These are phyloP conservation scores for Gastrodia elata DNA, from an alignment of 106 monocot species.

Conservation along the genomic window DNA sequence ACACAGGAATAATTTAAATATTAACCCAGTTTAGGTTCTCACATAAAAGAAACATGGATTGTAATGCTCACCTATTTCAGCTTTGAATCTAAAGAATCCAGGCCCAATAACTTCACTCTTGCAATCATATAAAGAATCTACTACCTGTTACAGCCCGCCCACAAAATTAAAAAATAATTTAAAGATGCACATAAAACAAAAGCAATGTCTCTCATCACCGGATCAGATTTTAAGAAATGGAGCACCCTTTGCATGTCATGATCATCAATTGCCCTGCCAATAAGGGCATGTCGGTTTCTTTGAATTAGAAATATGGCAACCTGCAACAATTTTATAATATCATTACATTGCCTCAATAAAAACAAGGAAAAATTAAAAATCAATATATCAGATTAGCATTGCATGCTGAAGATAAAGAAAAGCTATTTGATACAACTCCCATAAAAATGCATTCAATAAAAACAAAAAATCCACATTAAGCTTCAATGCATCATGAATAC, in stretches of 20 bases:
- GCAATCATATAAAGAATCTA: constrained; percentile 95
- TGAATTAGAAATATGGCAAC: constrained; percentile 99
- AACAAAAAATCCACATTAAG: neutral
- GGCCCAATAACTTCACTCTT: constrained; percentile 99
- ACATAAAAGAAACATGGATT: neutral
- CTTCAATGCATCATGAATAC: neutral
- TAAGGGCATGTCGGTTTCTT: constrained; percentile 88
- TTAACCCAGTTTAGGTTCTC: neutral
- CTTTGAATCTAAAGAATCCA: constrained; percentile 99
- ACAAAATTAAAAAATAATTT: constrained; percentile 5
- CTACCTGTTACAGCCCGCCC: constrained; percentile 40
- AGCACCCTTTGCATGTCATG: constrained; percentile 97
- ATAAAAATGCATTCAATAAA: neutral
- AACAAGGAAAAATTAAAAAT: neutral
- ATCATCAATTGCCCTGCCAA: constrained; percentile 97
- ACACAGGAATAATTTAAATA: neutral
- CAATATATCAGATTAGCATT: neutral
- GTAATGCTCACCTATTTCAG: constrained; percentile 71
- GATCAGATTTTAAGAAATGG: constrained; percentile 85
- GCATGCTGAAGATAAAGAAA: neutral
- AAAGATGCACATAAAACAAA: constrained; percentile 3
- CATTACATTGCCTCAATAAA: neutral
- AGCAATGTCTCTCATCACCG: constrained; percentile 35
- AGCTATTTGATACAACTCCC: neutral
- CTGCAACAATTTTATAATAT: constrained; percentile 27